Evolutionary conservation across 805 yeast species (phyloP), one percentile per base, ranked within the genome.

Genomic region (Ogataea glucozyma): DNA sequence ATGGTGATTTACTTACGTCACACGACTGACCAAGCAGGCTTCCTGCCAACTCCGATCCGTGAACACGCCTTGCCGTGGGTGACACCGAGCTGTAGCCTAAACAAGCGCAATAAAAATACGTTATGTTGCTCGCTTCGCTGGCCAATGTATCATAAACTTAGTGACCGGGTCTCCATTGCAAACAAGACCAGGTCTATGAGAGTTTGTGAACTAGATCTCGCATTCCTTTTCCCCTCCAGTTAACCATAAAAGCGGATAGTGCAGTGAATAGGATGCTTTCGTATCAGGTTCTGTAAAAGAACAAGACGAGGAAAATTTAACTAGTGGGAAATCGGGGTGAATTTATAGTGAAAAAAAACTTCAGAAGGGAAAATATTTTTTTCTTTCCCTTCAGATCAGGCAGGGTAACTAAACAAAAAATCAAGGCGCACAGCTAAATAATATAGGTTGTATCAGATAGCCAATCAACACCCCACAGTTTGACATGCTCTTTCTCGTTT

Each of bases 241-340:
- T 69, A 57, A 53, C 65, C 65, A 67, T 52, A 32, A 34, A 46
- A 48, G 60, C 57, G 55, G 47, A 46, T 57, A 67, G 67, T 64
- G 71, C 72, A 68, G 72, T 68, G 71, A 67, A 68, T 68, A 65
- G 72, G 63, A 58, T 59, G 70, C 72, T 56, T 57, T 65, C 69
- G 71, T 67, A 66, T 67, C 71, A 54, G 4, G 27, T 46, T 44
- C 38, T 27, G 21, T 54, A 50, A 61, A 51, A 47, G 45, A 49
- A 43, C 43, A 51, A 48, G 22, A 24, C 11, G 37, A 8, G 6
- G 17, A 16, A 31, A 26, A n/a, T n/a, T n/a, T n/a, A n/a, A n/a
- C n/a, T n/a, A n/a, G n/a, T n/a, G n/a, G n/a, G n/a, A n/a, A n/a
- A n/a, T n/a, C n/a, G n/a, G n/a, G n/a, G n/a, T n/a, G n/a, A n/a